Evolutionary conservation across 2,329 filamentous ascomycete genomes (phyloP), one percentile per base, ranked within the genome.

Genomic region (Aureobasidium subglaciale): DNA sequence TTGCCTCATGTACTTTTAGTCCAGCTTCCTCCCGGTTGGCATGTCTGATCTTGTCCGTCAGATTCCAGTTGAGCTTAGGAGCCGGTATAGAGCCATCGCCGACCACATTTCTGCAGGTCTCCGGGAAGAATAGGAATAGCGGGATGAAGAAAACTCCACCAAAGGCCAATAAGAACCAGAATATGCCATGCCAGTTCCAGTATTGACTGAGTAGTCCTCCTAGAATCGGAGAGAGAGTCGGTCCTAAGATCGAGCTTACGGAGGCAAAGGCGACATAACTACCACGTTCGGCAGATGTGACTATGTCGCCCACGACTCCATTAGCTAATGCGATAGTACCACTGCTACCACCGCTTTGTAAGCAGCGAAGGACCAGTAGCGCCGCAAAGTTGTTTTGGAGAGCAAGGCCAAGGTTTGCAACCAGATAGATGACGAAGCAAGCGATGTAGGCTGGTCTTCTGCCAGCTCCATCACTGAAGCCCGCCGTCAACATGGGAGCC

Each of bases 231-330:
- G 81, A 73, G 6, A 87, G 64, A 3, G 74, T 66, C 1, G 73
- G 73, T 1, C 70, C 74, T 11, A 76, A 49, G 35, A 84, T 81
- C 54, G 79, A 73, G 15, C 79, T 83, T 4, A 75, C 76, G 29
- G 77, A 79, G n/a, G 84, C 80, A 58, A 84, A 78, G 49, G 82
- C 86, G 73, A 91, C 85, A 64, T 87, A 91, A 56, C 78, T 80
- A 2, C 88, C 88, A 62, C 88, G 75, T 67, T 92, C 86, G 0
- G 80, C 77, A 42, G 79, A 83, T 0, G 85, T 82, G 0, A 84
- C 78, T 5, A 90, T 77, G 63, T 93, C 88, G 0, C 85, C 84
- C 13, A 91, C 80, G 1, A 90, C 82, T 2, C 83, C 88, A 59
- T 80, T 86, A 0, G 81, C 82, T 1, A 93, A 73, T 0, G 87